Base-by-base conservation (phyloP, 139 green algal species). In the Coccomyxa sp. region DNA sequence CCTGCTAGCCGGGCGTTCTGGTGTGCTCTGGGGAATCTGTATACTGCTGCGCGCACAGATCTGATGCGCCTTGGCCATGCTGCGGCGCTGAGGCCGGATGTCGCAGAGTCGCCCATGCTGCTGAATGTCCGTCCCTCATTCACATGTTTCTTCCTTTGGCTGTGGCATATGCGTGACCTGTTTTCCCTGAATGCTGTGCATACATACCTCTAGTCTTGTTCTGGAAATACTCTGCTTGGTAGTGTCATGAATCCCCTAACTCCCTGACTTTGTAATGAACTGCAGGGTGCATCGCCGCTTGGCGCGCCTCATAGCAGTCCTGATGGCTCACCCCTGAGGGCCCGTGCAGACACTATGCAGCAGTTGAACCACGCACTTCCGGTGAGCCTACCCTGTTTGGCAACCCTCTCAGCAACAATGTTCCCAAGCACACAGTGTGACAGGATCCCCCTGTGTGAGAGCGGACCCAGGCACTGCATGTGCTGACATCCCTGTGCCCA, bases 11-110 rank as follows among this genome's bases (percentile, higher is more conserved):
- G 50, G 22, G 50, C 50, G 27, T 64, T 64, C 50, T 64, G 50
- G 50, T 90, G 82, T 68, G 35, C 87, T 29, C 58, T 92, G 38
- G 88, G 87, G 7, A 79, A 92, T 64, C 81, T 92, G 40, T 92
- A 89, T 78, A 64, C 78, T 55, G 68, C 77, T 24, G 88, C 88
- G 0, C 81, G 88, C 29, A 64, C 78, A 2, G 83, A 92, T 81
- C 83, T 92, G 72, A 80, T 87, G 40, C 75, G 73, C 8, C 64
- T 91, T 44, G 87, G 86, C 5, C 69, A 79, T 7, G 77, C 77
- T 18, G 64, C 85, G n/a, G 44, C 58, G 31, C 71, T 82, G 34
- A 70, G 69, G 74, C 71, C 50, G 18, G 39, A 78, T 40, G 79
- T 27, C 33, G 64, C 55, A 37, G 68, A 64, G 2, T 64, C 50